These are phyloP conservation scores for Salix caprea DNA, from an alignment of 345 rosid species.

Conservation along the genomic window DNA sequence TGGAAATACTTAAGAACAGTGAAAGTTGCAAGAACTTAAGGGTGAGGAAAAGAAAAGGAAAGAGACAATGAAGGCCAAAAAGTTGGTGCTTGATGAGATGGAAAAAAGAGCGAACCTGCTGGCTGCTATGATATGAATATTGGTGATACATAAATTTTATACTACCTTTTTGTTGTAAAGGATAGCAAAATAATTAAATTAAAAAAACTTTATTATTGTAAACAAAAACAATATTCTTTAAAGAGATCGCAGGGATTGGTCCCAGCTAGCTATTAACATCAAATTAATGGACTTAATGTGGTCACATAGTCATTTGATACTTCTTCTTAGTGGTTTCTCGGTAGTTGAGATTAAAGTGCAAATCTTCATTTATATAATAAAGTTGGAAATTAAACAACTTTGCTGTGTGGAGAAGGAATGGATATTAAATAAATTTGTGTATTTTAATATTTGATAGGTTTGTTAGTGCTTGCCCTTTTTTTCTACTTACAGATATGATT, in stretches of 20 bases:
- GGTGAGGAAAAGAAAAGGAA: slow-evolving; percentile 7
- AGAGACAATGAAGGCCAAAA: slow-evolving; percentile 18
- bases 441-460: too few species aligned
- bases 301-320: not conserved
- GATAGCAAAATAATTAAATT: slow-evolving; percentile 1
- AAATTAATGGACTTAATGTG: not conserved
- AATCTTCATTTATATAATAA: not conserved
- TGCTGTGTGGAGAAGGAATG: not conserved
- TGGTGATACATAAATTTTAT: not conserved
- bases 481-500: too few species aligned
- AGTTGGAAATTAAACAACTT: not conserved
- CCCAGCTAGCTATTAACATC: not conserved
- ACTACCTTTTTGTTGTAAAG: not conserved
- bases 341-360: not conserved
- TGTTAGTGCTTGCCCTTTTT: too few species aligned
- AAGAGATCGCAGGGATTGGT: not conserved
- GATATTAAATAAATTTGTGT: too few species aligned
- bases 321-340: not conserved
- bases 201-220: not conserved
- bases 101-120: slow-evolving; percentile 7
- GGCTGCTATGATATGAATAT: not conserved
- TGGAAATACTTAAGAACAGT: slow-evolving; percentile 11
- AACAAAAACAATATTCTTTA: not conserved
- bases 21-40: not conserved
- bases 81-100: slow-evolving; percentile 17